Evolutionary conservation across 768 basidiomycete species (phyloP), one percentile per base, ranked within the genome.

Genomic region (Trametes cinnabarina): DNA sequence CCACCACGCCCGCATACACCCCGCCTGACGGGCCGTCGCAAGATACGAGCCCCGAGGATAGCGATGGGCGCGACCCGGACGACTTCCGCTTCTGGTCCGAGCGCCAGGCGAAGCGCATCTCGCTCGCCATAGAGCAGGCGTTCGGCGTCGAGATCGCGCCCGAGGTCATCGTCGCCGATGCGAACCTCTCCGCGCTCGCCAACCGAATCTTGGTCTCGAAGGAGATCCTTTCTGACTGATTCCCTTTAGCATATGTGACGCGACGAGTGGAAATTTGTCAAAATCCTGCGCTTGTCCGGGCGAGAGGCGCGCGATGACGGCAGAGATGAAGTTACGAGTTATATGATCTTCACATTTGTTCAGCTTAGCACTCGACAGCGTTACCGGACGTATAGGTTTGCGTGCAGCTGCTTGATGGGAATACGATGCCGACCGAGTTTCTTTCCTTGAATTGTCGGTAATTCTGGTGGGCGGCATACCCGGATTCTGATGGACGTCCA

Each of bases 31-130:
- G 72, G 26, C n/a, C 52, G 25, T 37, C 55, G 26, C 26, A 17
- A 28, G 66, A 64, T 28, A 30, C 30, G 39, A 34, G 39, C 40
- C 49, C 52, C 32, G 68, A 71, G n/a, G 77, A 79, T 23, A 71
- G 74, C 41, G 78, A 81, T 40, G 72, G 74, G 34, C 83, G 79
- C 43, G 91, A 95, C 66, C 84, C 86, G 1, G 95, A 98, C 67
- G 95, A 98, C 73, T 98, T 99, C 72, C 82, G 84, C 44, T 94
- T 99, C 75, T 96, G 94, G 92, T 88, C 88, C 1, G 87, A 90
- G 65, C 76, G 78, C 41, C 96, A 99, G 71, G 97, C 96, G 55
- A 88, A 87, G 73, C 83, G 92, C 52, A 98, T 99, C 63, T 88
- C 88, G 50, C 73, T 76, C 19, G 87, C 85, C 25, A 85, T 96